Evolutionary conservation across 345 rosid genomes (phyloP), one percentile per base, ranked within the genome.

Genomic region (Acer yangbiense): DNA sequence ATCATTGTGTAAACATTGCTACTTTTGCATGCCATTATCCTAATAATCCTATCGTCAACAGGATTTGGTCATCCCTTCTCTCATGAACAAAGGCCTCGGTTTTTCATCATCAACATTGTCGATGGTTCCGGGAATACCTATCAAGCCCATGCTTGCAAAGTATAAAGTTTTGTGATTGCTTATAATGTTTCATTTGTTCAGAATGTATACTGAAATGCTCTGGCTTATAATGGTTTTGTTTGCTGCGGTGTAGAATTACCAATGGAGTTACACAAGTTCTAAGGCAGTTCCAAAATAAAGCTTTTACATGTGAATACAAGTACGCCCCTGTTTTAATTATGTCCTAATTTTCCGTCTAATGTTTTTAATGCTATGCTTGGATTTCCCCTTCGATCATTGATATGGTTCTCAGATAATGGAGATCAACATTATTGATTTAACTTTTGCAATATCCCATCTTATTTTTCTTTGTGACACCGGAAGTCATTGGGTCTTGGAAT

Each of bases 131-230:
- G 97, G 97, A 79, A 79, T 90, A 77, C 97, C 98, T 79, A 89
- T 94, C 20, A 93, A 91, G 88, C 97, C 97, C 58, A 93, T 94
- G 98, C 98, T 94, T 68, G 98, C 98, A 77, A 93, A 88, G 98
- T 94, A 91, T 69, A 74, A 70, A 10, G 69, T 75, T 43, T 65
- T 72, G 1, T 6, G 14, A 64, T 72, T 70, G 43, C 61, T 48
- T 73, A n/a, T 65, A 67, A 64, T 72, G 63, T 23, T 17, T 61
- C 61, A 32, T 70, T 60, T 39, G 57, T 43, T 67, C 65, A 35
- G 41, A 60, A 60, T 76, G 52, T 50, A 6, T 61, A 21, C 32
- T 52, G 6, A 58, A 25, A 62, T 83, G 72, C 32, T 73, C 69
- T 43, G 41, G 29, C 78, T 77, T 76, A 29, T 48, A 67, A 64